Evolutionary conservation across 2,329 filamentous ascomycete genomes (phyloP).

Genomic region (Aureobasidium sp.): DNA sequence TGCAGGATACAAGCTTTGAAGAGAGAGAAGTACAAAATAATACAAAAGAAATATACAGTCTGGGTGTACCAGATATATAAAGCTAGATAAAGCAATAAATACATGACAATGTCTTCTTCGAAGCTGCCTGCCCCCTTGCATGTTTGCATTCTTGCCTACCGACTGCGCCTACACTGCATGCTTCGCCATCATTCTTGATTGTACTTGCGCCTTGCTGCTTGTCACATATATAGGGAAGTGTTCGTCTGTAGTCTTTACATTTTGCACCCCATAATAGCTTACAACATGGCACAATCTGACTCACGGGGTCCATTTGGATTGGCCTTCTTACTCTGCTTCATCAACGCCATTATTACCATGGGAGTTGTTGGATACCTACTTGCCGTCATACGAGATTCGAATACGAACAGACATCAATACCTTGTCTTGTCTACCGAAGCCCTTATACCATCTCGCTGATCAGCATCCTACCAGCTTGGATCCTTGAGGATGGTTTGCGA

Average conservation of each 20-base stretch:
- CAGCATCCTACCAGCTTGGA: neutral
- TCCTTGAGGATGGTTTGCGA: neutral
- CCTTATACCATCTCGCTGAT: too few relatives aligned
- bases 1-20: neutral
- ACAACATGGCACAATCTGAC: too few relatives aligned
- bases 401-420: too few relatives aligned
- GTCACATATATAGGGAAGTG: neutral
- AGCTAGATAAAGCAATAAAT: conserved; percentile 1
- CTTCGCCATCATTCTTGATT: neutral
- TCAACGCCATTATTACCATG: too few relatives aligned
- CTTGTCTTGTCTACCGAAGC: too few relatives aligned
- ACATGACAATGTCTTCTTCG: neutral
- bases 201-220: neutral
- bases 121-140: neutral
- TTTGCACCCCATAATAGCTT: neutral
- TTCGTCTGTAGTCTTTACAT: neutral
- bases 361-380: too few relatives aligned
- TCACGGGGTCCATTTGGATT: too few relatives aligned
- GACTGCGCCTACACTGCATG: neutral
- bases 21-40: neutral
- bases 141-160: neutral
- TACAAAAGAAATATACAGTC: neutral
- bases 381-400: too few relatives aligned
- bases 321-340: too few relatives aligned
- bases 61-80: neutral